phyloP scores from a whole-genome alignment of 2,329 filamentous ascomycete genomes.

The Chalaropsis thielavioides region DNA sequence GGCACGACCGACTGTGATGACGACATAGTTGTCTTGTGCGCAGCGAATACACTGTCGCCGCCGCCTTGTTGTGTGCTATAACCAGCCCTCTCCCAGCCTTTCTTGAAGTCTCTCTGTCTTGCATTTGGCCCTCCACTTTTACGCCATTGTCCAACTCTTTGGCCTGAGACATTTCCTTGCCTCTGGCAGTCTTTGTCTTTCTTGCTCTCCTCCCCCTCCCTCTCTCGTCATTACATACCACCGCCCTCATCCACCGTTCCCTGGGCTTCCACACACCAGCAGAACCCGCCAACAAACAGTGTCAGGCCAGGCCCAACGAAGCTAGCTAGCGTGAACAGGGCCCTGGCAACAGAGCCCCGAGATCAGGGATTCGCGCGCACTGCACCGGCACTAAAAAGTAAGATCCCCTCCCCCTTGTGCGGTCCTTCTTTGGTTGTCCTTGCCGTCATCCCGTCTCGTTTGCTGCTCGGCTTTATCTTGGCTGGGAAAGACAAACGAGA shows the following conservation, averaged over 20 bases:
- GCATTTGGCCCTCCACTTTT: not conserved
- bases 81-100: not conserved
- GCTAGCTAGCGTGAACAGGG: not conserved
- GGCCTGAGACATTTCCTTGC: not conserved
- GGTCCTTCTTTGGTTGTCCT: not conserved
- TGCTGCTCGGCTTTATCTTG: not conserved
- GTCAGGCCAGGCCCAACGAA: not conserved
- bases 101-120: not conserved
- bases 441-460: not conserved
- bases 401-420: not conserved
- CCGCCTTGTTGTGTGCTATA: not conserved
- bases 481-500: not conserved
- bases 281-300: not conserved
- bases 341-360: not conserved
- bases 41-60: not conserved
- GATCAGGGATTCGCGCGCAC: not conserved
- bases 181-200: not conserved
- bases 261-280: not conserved
- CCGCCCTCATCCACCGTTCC: not conserved
- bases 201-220: not conserved
- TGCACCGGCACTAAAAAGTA: not conserved
- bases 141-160: not conserved
- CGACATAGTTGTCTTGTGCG: not conserved
- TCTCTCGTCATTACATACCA: not conserved
- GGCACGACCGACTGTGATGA: not conserved